These are phyloP conservation scores for Fusarium heterosporum DNA, from an alignment of 2,329 filamentous ascomycete species.

Conservation along the genomic window DNA sequence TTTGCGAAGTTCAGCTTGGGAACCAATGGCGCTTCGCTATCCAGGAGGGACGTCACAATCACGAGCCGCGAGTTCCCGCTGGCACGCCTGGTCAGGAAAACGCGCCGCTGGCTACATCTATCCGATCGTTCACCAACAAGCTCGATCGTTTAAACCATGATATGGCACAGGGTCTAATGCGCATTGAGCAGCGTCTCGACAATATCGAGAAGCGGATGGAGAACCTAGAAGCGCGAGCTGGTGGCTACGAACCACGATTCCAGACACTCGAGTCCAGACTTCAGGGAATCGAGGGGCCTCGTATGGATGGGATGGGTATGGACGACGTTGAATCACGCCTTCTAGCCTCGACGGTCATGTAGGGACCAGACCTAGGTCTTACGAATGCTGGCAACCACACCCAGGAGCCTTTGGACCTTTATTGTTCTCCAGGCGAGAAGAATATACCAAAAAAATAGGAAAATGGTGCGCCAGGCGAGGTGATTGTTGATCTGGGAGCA, in stretches of 20 bases:
- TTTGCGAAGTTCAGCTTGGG: constrained; percentile 71
- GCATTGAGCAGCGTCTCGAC: constrained; percentile 63
- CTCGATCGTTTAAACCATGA: constrained; percentile 70
- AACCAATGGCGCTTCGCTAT: constrained; percentile 74
- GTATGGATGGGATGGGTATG: constrained; percentile 59
- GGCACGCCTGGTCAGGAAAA: constrained; percentile 68
- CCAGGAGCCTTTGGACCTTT: not conserved
- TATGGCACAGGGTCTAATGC: constrained; percentile 63
- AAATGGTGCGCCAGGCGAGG: too few relatives aligned
- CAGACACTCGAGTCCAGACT: constrained; percentile 58
- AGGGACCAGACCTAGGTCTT: constrained; percentile 44
- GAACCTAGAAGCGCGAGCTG: constrained; percentile 61
- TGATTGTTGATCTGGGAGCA: too few relatives aligned
- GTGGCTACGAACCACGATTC: constrained; percentile 58
- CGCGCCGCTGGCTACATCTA: constrained; percentile 67
- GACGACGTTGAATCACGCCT: constrained; percentile 60
- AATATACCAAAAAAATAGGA: not conserved
- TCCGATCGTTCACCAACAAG: constrained; percentile 69
- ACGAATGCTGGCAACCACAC: constrained; percentile 24
- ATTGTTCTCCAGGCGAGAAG: not conserved
- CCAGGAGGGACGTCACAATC: constrained; percentile 70
- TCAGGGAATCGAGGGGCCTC: constrained; percentile 57
- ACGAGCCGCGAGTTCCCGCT: constrained; percentile 68
- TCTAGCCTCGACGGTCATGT: constrained; percentile 59
- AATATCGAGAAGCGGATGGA: constrained; percentile 67